Evolutionary conservation across 768 basidiomycete genomes (phyloP), one percentile per base, ranked within the genome.

Genomic region (Zangia roseola): DNA sequence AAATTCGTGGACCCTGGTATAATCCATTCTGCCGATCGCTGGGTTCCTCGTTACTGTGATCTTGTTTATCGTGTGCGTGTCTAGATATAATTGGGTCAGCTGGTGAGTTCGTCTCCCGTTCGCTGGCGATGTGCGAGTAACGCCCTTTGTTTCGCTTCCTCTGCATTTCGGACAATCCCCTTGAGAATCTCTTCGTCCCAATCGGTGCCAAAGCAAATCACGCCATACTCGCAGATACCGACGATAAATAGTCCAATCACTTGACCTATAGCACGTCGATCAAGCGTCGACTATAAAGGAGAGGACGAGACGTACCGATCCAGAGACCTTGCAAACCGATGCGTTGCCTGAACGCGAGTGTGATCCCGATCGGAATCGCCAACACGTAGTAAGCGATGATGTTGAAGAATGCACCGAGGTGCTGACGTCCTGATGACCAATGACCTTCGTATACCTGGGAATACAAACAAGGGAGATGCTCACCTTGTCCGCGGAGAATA

Each of bases 381-480:
- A 81, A 59, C 2, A 79, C 68, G 49, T 81, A 82, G 61, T 81
- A 81, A 31, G 86, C 86, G 14, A 86, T 67, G 21, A 86, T 61
- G 60, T 90, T 88, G 70, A 89, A 88, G 7, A 81, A 56, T 8
- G 88, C 87, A 7, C 87, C 88, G 16, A 89, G 75, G 52, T 84
- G 82, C 61, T 90, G 88, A 17, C 84, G 64, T 7, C 72, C 74
- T 70, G 54, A 45, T 39, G 19, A 17, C 30, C 19, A 31, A 14
- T 50, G 2, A 23, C 30, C 14, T 65, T 33, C 55, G 56, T 19
- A 7, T 9, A 10, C 12, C 6, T 10, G 25, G 24, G 14, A n/a
- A 16, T 16, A 26, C 12, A 10, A 14, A 28, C 5, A 0, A 10
- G 12, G 21, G 3, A 30, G 19, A 17, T 35, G 30, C 56, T 45